Base-by-base conservation (phyloP, 1,139 yeast species). In the Blastobotrys apis region DNA sequence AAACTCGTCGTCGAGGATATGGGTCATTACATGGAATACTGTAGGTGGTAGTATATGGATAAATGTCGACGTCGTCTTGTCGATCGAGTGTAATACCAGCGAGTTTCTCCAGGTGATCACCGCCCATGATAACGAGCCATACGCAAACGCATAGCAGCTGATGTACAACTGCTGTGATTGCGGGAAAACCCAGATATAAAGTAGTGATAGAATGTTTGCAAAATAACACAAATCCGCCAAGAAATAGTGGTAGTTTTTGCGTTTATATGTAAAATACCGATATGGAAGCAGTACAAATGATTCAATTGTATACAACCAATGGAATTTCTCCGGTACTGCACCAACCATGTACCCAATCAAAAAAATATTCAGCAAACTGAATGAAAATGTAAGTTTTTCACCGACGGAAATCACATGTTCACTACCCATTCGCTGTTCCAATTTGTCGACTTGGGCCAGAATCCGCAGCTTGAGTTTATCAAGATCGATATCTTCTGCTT, bases 81-180 rank as follows among this genome's bases (percentile, higher is more conserved):
- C 97, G 51, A 92, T 77, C 15, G 94, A 83, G 60, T 92, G 98
- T 40, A 92, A 72, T 6, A 92, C 97, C 47, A 92, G 72, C 6
- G 96, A 88, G 62, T 92, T 92, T 57, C 95, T 74, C 98, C 98
- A 92, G 0, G 97, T 86, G 32, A 90, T 81, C 16, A 92, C 96
- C 0, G 97, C 97, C 76, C 87, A 90, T 8, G 95, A 78, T 44
- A 92, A 67, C 0, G 97, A 86, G 1, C 97, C 97, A 69, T 84
- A 80, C 1, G 94, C 76, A 48, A 92, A 77, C 12, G 96, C 84
- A 65, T 86, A 90, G 54, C 94, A 88, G 8, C 92, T 75, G 21
- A 86, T 78, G 64, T 84, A 90, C 33, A 92, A 68, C 46, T 80
- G 74, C 36, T 73, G 72, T 1, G 95, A 85, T 35, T 72, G 60